Percentiles rank a stretch among this genome's conserved stretches.
Conservation (phyloP, 2,329 filamentous ascomycete genomes). For the Curvularia eragrostidis region DNA sequence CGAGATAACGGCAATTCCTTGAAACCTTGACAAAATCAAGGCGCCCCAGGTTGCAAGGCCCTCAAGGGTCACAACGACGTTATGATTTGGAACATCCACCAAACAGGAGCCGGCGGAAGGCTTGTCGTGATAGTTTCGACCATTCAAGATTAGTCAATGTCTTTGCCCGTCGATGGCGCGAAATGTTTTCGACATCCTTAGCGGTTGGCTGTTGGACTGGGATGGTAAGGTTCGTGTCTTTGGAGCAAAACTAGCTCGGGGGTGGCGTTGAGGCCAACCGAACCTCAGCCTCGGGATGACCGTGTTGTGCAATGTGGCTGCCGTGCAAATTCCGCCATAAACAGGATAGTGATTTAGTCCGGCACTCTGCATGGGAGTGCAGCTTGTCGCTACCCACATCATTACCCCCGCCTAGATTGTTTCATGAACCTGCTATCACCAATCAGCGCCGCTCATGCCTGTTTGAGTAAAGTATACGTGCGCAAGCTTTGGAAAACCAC, state of each 20-base stretch:
- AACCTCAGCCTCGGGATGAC: conserved; percentile 9
- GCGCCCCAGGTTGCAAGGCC: neutral
- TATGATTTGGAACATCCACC: neutral
- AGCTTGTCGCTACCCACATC: neutral
- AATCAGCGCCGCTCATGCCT: neutral
- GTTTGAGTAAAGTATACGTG: neutral
- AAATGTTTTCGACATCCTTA: conserved; percentile 2
- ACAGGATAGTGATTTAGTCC: neutral
- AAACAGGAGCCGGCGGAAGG: neutral
- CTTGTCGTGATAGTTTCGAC: neutral
- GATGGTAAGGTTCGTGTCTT: conserved; percentile 7
- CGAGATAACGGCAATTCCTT: neutral
- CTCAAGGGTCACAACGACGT: neutral
- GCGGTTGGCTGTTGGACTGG: neutral
- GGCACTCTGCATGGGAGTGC: neutral
- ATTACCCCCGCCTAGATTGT: neutral
- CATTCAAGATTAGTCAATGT: neutral
- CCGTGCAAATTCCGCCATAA: neutral
- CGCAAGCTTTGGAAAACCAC: neutral
- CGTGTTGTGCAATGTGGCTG: conserved; percentile 1
- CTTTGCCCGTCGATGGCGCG: neutral
- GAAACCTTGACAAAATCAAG: neutral
- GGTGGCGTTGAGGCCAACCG: neutral
- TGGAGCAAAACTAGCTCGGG: conserved; percentile 2
- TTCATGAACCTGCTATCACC: neutral